A percentile compares a stretch with the other conserved stretches of the same genome.
phyloP scores from a whole-genome alignment of 2,329 filamentous ascomycete species.

The Sporothrix sp. region DNA sequence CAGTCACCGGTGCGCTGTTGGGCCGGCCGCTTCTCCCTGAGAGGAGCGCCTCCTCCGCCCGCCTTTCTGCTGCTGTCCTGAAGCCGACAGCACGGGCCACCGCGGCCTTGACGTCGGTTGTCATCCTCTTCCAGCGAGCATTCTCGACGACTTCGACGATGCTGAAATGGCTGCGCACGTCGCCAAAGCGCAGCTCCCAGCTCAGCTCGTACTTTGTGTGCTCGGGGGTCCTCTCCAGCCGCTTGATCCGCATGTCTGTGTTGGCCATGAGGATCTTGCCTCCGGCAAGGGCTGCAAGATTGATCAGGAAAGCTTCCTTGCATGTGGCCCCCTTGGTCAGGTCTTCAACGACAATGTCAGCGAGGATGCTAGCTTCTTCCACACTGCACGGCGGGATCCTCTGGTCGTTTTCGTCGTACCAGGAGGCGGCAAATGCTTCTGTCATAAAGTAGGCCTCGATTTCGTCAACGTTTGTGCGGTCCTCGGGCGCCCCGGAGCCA shows the following conservation, averaged over 20 bases:
- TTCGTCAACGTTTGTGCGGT: slow-evolving; percentile 47
- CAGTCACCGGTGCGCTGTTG: slow-evolving; percentile 8
- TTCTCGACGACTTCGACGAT: slow-evolving; percentile 41
- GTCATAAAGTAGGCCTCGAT: slow-evolving; percentile 46
- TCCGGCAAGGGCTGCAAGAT: slow-evolving; percentile 47
- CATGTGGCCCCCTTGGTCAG: slow-evolving; percentile 38
- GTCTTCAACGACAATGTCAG: slow-evolving; percentile 42
- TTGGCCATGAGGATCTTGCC: slow-evolving; percentile 40
- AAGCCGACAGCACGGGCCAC: slow-evolving; percentile 14
- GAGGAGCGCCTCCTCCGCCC: slow-evolving; percentile 7
- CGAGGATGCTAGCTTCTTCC: slow-evolving; percentile 46
- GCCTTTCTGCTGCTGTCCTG: slow-evolving; percentile 14
- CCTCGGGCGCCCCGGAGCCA: slow-evolving; percentile 24
- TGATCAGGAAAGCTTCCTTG: slow-evolving; percentile 48
- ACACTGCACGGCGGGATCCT: slow-evolving; percentile 34
- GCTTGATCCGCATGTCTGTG: slow-evolving; percentile 32
- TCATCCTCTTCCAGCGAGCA: slow-evolving; percentile 29
- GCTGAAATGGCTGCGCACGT: slow-evolving; percentile 41
- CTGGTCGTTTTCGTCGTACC: slow-evolving; percentile 40
- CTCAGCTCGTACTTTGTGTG: slow-evolving; percentile 39
- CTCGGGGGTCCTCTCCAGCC: slow-evolving; percentile 33
- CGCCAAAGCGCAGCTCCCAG: slow-evolving; percentile 48
- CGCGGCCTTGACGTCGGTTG: slow-evolving; percentile 4
- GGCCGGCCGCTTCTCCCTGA: neutral
- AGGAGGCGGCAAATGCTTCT: slow-evolving; percentile 39